Conservation (phyloP, 2,329 filamentous ascomycete species). For the Colletotrichum cordylinicola region DNA sequence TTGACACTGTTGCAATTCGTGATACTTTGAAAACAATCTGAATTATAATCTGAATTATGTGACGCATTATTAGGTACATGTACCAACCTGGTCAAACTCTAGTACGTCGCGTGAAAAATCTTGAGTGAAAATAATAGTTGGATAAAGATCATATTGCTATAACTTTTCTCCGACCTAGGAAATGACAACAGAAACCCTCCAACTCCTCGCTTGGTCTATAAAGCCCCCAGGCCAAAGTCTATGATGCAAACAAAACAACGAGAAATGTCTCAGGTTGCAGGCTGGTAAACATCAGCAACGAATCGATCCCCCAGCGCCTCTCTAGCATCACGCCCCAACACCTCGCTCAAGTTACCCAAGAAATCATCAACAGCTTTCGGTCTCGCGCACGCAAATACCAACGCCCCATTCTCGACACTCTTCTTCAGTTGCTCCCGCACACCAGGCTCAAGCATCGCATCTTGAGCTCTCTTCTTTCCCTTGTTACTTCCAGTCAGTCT, state of each 20-base stretch:
- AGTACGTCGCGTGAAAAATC: not conserved
- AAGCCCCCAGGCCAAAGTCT: not conserved
- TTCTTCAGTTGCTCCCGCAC: slow-evolving; percentile 2
- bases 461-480: slow-evolving; percentile 13
- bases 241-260: not conserved
- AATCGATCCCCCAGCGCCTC: slow-evolving; percentile 19
- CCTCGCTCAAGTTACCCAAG: slow-evolving; percentile 9
- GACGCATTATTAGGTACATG: not conserved
- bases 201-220: not conserved
- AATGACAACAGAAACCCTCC: not conserved
- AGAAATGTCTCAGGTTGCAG: not conserved
- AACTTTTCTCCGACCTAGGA: not conserved
- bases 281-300: slow-evolving; percentile 18
- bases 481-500: slow-evolving; percentile 2
- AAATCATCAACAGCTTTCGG: slow-evolving; percentile 17
- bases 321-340: slow-evolving; percentile 13
- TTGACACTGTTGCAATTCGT: not conserved
- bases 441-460: slow-evolving; percentile 13
- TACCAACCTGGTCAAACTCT: not conserved
- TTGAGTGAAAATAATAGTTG: not conserved
- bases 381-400: slow-evolving; percentile 20
- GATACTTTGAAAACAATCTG: not conserved
- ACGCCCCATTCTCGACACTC: slow-evolving; percentile 3
- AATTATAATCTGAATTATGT: not conserved
- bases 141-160: not conserved